These are phyloP conservation scores for Pyricularia sp. DNA, from an alignment of 2,329 filamentous ascomycete genomes.

Conservation along the genomic window DNA sequence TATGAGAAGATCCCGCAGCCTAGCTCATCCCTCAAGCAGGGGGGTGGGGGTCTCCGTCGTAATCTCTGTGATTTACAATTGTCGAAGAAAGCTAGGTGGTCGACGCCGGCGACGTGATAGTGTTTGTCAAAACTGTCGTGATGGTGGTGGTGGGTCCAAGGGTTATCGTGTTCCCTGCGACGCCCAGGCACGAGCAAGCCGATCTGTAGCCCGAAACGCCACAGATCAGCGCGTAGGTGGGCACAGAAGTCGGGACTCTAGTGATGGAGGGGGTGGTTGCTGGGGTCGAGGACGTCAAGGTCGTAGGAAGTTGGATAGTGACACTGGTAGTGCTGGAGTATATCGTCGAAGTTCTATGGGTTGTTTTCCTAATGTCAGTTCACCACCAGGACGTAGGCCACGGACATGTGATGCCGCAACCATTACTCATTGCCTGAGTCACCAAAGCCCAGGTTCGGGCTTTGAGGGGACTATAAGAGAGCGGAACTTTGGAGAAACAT, in stretches of 20 bases:
- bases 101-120: not conserved
- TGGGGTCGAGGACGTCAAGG: not conserved
- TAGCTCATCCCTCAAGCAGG: too few species aligned
- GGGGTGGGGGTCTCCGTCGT: too few species aligned
- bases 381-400: too few species aligned
- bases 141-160: not conserved
- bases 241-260: too few species aligned
- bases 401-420: too few species aligned
- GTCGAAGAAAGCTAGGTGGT: not conserved
- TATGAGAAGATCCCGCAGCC: too few species aligned
- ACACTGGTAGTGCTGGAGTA: too few species aligned
- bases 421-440: too few species aligned
- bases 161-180: slow-evolving; percentile 2
- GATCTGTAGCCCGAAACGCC: not conserved
- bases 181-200: slow-evolving; percentile 5
- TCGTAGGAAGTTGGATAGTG: too few species aligned
- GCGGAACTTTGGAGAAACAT: not conserved
- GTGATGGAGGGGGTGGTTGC: too few species aligned
- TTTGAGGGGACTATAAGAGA: not conserved
- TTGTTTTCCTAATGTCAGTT: not conserved
- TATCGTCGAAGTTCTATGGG: not conserved
- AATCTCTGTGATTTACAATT: not conserved
- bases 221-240: slow-evolving; percentile 4
- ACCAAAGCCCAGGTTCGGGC: not conserved
- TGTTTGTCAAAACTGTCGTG: not conserved